Percentiles rank a stretch among this genome's conserved stretches.
These are phyloP conservation scores for Rhizophagus sp. DNA, from an alignment of 192 early-diverging fungal genomes.

Conservation along the genomic window DNA sequence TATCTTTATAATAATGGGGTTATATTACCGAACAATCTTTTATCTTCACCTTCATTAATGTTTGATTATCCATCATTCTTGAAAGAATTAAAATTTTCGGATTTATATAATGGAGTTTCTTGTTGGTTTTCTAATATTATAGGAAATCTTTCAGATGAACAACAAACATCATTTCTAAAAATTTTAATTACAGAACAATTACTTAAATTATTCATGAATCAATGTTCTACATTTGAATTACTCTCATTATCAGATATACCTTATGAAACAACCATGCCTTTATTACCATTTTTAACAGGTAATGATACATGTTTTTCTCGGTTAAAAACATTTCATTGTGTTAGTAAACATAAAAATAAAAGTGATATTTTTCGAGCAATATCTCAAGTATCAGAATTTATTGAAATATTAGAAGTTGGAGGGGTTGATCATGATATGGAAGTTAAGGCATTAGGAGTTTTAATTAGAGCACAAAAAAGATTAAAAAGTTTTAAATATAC, in stretches of 20 bases:
- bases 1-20: background rate
- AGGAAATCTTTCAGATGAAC: background rate
- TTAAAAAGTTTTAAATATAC: conserved; percentile 6
- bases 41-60: background rate
- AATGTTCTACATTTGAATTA: background rate
- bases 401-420: background rate
- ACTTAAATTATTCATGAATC: conserved; percentile 5
- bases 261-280: background rate
- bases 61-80: conserved; percentile 19
- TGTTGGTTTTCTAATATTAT: background rate
- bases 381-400: background rate
- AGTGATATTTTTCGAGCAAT: background rate
- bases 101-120: background rate
- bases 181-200: conserved; percentile 3
- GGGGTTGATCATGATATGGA: conserved; percentile 2
- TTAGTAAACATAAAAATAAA: background rate
- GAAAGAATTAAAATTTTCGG: conserved; percentile 7
- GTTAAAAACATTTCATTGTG: background rate
- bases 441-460: conserved; percentile 5
- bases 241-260: conserved; percentile 11
- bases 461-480: background rate
- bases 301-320: background rate
- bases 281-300: background rate
- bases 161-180: background rate
- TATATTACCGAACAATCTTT: background rate